Evolutionary conservation across 371 early-diverging fungal species (phyloP), one percentile per base, ranked within the genome.

Genomic region (Apophysomyces elegans): DNA sequence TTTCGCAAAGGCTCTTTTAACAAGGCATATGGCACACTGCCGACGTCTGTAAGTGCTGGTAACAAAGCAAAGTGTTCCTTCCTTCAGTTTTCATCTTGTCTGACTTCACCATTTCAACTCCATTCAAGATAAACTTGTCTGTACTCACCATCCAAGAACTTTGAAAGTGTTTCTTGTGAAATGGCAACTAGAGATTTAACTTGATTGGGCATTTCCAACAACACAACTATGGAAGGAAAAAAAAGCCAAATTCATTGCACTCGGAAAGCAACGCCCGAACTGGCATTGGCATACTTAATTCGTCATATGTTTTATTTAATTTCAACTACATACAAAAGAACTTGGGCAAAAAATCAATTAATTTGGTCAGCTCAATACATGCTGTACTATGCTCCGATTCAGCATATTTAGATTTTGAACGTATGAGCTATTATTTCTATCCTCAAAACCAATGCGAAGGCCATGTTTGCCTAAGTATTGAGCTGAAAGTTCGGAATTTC

Each of bases 91-190:
- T 50, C 54, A 50, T 50, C 54, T 50, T 50, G 21, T 5, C 7
- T 8, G 16, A 50, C 21, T 21, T 21, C 21, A 50, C 16, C 21
- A 18, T 16, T 50, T 21, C 21, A 9, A 18, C 16, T 9, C 54
- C n/a, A 8, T 9, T 32, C 36, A 50, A 32, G 26, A 18, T 4
- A 38, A 36, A 2, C 54, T 32, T 32, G n/a, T 32, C 45, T 36
- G 13, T 46, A 44, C 38, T 56, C 79, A 81, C 82, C 70, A 63
- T 81, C 82, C 18, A 81, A 54, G 26, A 74, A 65, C 35, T 77
- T 77, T 4, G 71, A 37, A 39, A 81, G 64, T 13, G 69, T 62
- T 26, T 78, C 73, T 70, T 81, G 82, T 36, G 75, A 74, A 44
- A 73, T 63, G 5, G 62, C 57, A 41, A 76, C 69, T 13, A 79